phyloP scores from a whole-genome alignment of 371 early-diverging fungal genomes.

The Cokeromyces recurvatus region DNA sequence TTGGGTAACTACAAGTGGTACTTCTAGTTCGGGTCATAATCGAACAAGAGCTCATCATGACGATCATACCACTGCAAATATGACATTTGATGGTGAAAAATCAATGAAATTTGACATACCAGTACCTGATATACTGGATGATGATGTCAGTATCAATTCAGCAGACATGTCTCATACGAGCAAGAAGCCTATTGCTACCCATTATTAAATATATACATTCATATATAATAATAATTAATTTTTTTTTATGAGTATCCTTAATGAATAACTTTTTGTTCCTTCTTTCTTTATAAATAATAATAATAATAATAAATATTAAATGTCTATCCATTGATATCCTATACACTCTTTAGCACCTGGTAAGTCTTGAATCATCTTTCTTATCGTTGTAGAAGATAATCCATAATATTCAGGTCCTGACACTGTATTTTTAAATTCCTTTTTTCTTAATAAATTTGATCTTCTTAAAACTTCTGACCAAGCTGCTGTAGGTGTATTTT shows the following conservation, averaged over 20 bases:
- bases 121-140: conserved; percentile 9
- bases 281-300: background rate
- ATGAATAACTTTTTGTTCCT: no score
- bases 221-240: no score
- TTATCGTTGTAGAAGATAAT: conserved; percentile 52
- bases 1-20: conserved; percentile 40
- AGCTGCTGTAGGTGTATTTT: conserved; percentile 81
- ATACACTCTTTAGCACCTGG: conserved; percentile 12
- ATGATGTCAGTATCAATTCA: conserved; percentile 9
- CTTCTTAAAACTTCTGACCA: conserved; percentile 81
- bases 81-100: conserved; percentile 23
- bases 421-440: conserved; percentile 70
- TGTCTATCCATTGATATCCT: conserved; percentile 8
- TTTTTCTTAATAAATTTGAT: conserved; percentile 69
- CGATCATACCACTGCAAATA: conserved; percentile 16
- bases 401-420: conserved; percentile 93
- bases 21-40: conserved; percentile 8
- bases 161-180: conserved; percentile 15
- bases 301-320: background rate
- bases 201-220: no score
- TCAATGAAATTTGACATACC: conserved; percentile 12
- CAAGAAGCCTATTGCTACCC: conserved; percentile 16
- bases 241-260: no score
- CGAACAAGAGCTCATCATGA: conserved; percentile 12
- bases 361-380: conserved; percentile 12